These are phyloP conservation scores for Leccinum pseudoinsigne DNA, from an alignment of 1,284 basidiomycete genomes.

Conservation along the genomic window DNA sequence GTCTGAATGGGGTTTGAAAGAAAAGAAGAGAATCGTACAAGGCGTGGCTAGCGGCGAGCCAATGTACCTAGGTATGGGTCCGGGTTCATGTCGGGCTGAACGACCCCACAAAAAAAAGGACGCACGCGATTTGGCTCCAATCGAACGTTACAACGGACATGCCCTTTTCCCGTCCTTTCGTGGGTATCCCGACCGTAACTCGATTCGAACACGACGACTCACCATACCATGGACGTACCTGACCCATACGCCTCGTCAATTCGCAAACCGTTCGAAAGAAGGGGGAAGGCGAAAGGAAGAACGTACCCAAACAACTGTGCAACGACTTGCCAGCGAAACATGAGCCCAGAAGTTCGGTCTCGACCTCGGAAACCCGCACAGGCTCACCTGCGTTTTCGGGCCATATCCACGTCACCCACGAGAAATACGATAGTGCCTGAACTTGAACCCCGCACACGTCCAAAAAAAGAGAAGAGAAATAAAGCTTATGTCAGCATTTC, in stretches of 20 bases:
- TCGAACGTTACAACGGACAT: constrained; percentile 52
- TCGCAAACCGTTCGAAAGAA: not conserved
- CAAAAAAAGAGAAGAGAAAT: not conserved
- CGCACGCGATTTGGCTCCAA: constrained; percentile 49
- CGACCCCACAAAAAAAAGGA: not conserved
- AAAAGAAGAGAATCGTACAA: constrained; percentile 20
- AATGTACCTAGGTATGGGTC: constrained; percentile 34
- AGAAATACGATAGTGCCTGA: constrained; percentile 50
- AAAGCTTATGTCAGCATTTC: not conserved
- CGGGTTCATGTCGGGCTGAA: not conserved
- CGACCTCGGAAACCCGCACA: not conserved
- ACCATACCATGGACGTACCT: constrained; percentile 42
- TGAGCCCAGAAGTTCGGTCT: not conserved
- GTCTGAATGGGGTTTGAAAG: not conserved
- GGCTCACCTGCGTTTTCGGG: constrained; percentile 41
- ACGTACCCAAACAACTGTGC: constrained; percentile 44
- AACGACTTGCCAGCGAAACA: constrained; percentile 15
- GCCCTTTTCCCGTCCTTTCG: constrained; percentile 29
- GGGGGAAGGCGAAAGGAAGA: not conserved
- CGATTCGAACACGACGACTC: constrained; percentile 7
- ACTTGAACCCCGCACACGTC: constrained; percentile 22
- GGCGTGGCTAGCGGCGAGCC: constrained; percentile 43
- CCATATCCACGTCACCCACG: constrained; percentile 61
- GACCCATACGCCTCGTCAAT: constrained; percentile 9
- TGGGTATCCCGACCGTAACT: not conserved